Percentiles rank a stretch among this genome's conserved stretches.
phyloP scores from a whole-genome alignment of 768 basidiomycete species.

The Kwoniella heveanensis region DNA sequence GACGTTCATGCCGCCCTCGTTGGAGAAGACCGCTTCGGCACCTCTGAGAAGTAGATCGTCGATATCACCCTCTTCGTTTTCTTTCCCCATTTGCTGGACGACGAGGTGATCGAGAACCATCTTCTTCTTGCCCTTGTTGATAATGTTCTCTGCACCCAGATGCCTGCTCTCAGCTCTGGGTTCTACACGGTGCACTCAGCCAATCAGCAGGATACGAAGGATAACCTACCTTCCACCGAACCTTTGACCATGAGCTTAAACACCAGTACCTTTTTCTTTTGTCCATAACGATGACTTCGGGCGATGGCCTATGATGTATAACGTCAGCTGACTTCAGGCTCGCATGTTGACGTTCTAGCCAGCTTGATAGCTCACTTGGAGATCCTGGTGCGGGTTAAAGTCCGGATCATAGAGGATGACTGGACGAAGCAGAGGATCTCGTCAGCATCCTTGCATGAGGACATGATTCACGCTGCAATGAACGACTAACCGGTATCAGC shows the following conservation, averaged over 20 bases:
- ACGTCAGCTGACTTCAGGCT: not conserved
- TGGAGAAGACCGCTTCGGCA: slow-evolving; percentile 76
- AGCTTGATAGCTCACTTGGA: slow-evolving; percentile 65
- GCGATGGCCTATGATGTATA: slow-evolving; percentile 75
- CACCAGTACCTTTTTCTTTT: slow-evolving; percentile 88
- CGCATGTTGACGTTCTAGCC: slow-evolving; percentile 34
- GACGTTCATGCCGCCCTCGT: slow-evolving; percentile 56
- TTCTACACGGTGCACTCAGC: not conserved
- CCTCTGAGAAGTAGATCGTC: slow-evolving; percentile 86
- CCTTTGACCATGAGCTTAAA: slow-evolving; percentile 96
- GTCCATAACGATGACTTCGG: slow-evolving; percentile 90
- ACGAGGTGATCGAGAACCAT: slow-evolving; percentile 91
- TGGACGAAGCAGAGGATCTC: slow-evolving; percentile 1
- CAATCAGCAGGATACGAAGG: no score
- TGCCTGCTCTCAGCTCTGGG: not conserved
- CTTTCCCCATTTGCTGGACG: slow-evolving; percentile 91
- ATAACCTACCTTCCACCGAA: slow-evolving; percentile 74
- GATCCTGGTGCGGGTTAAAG: slow-evolving; percentile 91
- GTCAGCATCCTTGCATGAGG: slow-evolving; percentile 12
- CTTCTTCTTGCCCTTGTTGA: slow-evolving; percentile 93
- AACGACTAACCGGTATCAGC: slow-evolving; percentile 77
- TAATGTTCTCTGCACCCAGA: slow-evolving; percentile 70
- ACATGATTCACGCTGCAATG: no score
- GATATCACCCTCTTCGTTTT: slow-evolving; percentile 77
- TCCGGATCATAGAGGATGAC: slow-evolving; percentile 77